These are phyloP conservation scores for Scenedesmus sp. DNA, from an alignment of 163 green algal genomes.

Conservation along the genomic window DNA sequence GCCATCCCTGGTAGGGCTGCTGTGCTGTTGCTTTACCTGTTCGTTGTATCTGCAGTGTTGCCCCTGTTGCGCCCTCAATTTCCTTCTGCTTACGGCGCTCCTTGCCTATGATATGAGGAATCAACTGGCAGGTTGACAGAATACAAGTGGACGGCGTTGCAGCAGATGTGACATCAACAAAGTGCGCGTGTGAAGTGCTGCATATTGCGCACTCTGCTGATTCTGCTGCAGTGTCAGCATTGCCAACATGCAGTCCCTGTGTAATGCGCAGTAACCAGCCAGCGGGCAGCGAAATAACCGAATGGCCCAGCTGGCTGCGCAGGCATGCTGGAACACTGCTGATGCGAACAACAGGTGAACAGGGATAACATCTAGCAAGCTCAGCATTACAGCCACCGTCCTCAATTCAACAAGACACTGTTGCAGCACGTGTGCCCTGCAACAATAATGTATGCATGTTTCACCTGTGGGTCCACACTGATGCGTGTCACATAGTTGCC, in stretches of 20 bases:
- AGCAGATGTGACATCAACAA: not conserved
- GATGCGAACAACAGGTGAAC: too few species aligned
- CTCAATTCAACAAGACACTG: too few species aligned
- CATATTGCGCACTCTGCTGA: too few species aligned
- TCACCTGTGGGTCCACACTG: conserved; percentile 52
- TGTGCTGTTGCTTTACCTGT: not conserved
- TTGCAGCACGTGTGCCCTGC: not conserved
- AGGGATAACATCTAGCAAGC: too few species aligned
- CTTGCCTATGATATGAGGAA: conserved; percentile 59
- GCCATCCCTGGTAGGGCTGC: not conserved
- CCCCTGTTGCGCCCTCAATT: conserved; percentile 58
- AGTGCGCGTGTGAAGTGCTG: too few species aligned
- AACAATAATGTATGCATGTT: not conserved
- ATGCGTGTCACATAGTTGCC: conserved; percentile 39
- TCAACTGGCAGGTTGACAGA: conserved; percentile 45
- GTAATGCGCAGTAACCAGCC: too few species aligned
- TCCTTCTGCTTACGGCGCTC: conserved; percentile 55
- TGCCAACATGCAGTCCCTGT: too few species aligned
- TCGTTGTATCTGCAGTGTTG: conserved; percentile 51
- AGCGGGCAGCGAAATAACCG: too few species aligned
- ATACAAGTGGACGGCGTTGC: not conserved
- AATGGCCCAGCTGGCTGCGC: too few species aligned
- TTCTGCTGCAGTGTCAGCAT: too few species aligned
- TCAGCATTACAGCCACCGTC: too few species aligned
- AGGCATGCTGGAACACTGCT: too few species aligned